Evolutionary conservation across 2,329 filamentous ascomycete species (phyloP), one percentile per base, ranked within the genome.

Genomic region (Zasmidium cellare): DNA sequence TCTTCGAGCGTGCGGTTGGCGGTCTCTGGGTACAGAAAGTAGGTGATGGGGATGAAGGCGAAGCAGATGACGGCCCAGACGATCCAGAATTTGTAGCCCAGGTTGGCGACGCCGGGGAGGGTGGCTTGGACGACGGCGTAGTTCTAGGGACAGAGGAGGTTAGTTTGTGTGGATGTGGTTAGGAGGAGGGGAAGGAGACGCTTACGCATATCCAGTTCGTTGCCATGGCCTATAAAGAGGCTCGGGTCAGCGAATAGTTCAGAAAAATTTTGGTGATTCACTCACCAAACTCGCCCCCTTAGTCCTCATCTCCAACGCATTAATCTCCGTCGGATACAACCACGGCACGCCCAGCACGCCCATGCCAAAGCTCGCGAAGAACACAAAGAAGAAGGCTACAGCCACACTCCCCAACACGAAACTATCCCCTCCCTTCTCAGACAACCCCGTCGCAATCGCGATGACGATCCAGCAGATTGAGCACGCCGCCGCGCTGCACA

Each of bases 51-150:
- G 46, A 84, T 65, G 57, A 84, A 82, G 18, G 74, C 72, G 38
- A 77, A 79, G 71, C 82, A 83, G 65, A 82, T 77, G n/a, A 77
- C 75, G 1, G 80, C 79, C 70, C 82, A 86, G 61, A 84, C 76
- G 31, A 84, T 76, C 71, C 79, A 84, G 53, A 80, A 84, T 54
- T 76, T 77, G 75, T 80, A 84, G 3, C 77, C 73, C 0, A 84
- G 71, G 20, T 76, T 79, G 20, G 76, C 69, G 18, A 74, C 70
- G 1, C 63, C 69, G 3, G 65, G 62, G 6, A 69, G 61, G 25
- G 72, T 67, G 38, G 66, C 65, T 57, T 70, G 65, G 9, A 69
- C 67, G 19, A 69, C 65, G 44, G 64, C 64, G 53, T 68, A 69
- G 57, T 69, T 69, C 25, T n/a, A n/a, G n/a, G n/a, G n/a, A n/a